Percentiles rank a stretch among this genome's conserved stretches.
phyloP scores from a whole-genome alignment of 441 rosid species.

The Cnidoscolus chayamansa region DNA sequence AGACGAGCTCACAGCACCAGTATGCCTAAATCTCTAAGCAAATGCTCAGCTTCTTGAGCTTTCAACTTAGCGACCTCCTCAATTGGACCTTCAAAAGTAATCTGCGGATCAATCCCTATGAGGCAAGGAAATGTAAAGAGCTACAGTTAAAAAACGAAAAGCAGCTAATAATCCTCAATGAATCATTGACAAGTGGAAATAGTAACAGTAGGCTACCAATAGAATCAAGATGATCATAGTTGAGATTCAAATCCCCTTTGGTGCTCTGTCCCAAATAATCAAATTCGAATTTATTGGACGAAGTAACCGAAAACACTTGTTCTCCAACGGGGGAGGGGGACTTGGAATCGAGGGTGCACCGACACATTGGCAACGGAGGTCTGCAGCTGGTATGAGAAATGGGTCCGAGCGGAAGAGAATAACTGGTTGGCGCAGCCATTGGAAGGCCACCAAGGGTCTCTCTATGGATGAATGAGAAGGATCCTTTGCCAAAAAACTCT shows the following conservation, averaged over 20 bases:
- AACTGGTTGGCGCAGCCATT: slow-evolving; percentile 27
- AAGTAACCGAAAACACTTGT: slow-evolving; percentile 65
- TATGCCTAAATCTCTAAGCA: slow-evolving; percentile 71
- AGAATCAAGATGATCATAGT: slow-evolving; percentile 55
- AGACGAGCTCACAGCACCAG: slow-evolving; percentile 50
- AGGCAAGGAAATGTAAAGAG: neutral
- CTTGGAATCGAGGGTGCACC: slow-evolving; percentile 36
- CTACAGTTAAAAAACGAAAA: slow-evolving; percentile 1
- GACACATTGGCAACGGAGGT: slow-evolving; percentile 25
- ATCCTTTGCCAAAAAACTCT: neutral
- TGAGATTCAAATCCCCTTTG: slow-evolving; percentile 90
- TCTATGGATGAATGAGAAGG: neutral
- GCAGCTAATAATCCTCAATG: neutral
- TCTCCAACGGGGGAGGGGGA: slow-evolving; percentile 34
- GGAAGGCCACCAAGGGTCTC: neutral
- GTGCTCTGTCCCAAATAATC: slow-evolving; percentile 97
- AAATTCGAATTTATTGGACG: slow-evolving; percentile 55
- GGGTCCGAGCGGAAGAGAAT: slow-evolving; percentile 21
- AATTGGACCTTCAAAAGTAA: slow-evolving; percentile 78
- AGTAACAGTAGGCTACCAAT: slow-evolving; percentile 34
- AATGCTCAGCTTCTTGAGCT: slow-evolving; percentile 68
- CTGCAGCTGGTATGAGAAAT: slow-evolving; percentile 9
- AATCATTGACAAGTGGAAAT: neutral
- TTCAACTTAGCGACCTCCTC: slow-evolving; percentile 80
- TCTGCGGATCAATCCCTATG: slow-evolving; percentile 57